Conservation (phyloP, 352 stramenopile genomes). For the Pythium apleroticum region DNA sequence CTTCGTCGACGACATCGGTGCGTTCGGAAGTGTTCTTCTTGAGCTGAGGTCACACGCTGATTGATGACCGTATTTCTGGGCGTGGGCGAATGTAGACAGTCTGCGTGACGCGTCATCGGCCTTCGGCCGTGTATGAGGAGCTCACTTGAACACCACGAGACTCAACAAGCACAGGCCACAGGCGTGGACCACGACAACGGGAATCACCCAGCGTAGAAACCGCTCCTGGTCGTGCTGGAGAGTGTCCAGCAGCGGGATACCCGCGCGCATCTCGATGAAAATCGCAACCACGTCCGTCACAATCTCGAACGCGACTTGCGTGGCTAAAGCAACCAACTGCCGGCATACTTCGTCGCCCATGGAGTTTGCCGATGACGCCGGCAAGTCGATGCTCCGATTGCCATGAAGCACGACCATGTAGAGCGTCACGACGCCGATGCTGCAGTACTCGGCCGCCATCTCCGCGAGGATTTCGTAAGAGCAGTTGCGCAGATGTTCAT, state of each 20-base stretch:
- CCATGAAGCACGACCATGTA: conserved; percentile 6
- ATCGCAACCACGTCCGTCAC: conserved; percentile 9
- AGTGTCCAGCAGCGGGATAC: conserved; percentile 8
- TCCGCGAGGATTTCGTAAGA: conserved; percentile 12
- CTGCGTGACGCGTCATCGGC: no score
- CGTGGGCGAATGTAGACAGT: no score
- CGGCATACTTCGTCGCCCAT: not conserved
- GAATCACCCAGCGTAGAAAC: conserved; percentile 16
- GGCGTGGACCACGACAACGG: not conserved
- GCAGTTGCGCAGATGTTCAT: conserved; percentile 6
- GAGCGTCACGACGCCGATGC: conserved; percentile 13
- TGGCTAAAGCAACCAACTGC: not conserved
- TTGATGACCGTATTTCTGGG: no score
- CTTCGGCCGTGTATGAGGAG: not conserved
- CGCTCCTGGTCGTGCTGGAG: not conserved
- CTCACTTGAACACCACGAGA: not conserved
- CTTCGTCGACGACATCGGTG: not conserved
- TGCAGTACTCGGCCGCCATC: conserved; percentile 20
- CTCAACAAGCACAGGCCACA: conserved; percentile 10
- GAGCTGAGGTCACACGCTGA: no score
- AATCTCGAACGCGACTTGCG: conserved; percentile 15
- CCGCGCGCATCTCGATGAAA: conserved; percentile 6
- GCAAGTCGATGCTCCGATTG: conserved; percentile 5
- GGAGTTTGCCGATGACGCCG: not conserved
- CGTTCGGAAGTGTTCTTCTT: no score